A percentile compares a stretch with the other conserved stretches of the same genome.
Evolutionary conservation across 805 yeast genomes (phyloP).

Genomic region (Scheffersomyces spartinae): DNA sequence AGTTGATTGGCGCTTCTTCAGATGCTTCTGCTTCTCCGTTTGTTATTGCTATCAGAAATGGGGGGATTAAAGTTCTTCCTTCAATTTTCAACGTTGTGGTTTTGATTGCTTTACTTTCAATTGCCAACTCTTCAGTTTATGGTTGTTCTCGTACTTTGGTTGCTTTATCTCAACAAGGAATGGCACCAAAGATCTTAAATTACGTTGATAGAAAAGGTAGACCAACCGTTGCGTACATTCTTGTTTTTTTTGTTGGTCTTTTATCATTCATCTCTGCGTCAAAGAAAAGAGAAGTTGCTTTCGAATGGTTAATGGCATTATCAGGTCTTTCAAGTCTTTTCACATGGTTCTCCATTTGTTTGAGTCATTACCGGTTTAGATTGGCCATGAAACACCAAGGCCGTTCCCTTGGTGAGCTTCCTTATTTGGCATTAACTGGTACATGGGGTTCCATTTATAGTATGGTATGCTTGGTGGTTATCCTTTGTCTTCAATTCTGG

Average conservation of each 20-base stretch:
- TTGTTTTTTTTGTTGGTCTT: conserved; percentile 22
- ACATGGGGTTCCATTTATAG: conserved; percentile 15
- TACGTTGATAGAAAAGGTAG: conserved; percentile 30
- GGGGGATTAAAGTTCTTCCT: conserved; percentile 30
- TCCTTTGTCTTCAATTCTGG: conserved; percentile 17
- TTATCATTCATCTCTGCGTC: conserved; percentile 31
- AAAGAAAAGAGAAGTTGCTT: conserved; percentile 18
- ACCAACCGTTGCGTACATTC: conserved; percentile 25
- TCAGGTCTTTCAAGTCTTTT: conserved; percentile 25
- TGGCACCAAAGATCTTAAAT: conserved; percentile 20
- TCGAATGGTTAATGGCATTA: conserved; percentile 23
- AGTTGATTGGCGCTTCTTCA: conserved; percentile 15
- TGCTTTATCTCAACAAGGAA: conserved; percentile 28
- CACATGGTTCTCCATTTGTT: conserved; percentile 23
- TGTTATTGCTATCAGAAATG: conserved; percentile 30
- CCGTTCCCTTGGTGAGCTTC: conserved; percentile 10
- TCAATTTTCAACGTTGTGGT: conserved; percentile 32
- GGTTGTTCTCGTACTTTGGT: conserved; percentile 31
- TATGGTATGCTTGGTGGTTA: conserved; percentile 10
- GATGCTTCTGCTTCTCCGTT: conserved; percentile 29
- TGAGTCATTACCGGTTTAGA: conserved; percentile 23
- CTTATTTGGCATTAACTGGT: conserved; percentile 13
- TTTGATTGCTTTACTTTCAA: conserved; percentile 27
- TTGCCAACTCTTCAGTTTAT: conserved; percentile 32
- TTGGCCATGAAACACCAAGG: conserved; percentile 16